Evolutionary conservation across 768 basidiomycete genomes (phyloP), one percentile per base, ranked within the genome.

Genomic region (Cantharellus anzutake): DNA sequence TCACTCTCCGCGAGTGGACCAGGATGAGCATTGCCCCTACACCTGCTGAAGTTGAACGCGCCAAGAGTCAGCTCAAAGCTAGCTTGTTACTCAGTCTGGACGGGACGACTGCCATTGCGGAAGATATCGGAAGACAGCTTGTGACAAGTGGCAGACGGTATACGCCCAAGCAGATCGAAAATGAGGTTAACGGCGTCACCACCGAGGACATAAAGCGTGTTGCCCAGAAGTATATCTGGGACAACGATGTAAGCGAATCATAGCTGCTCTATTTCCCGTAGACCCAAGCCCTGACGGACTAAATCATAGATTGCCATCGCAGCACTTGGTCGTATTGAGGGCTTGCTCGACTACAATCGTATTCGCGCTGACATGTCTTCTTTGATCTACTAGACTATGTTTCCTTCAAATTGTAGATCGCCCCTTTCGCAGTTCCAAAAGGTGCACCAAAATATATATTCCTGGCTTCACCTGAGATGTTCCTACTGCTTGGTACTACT

Each of bases 11-110:
- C 71, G 93, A 96, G 74, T 97, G 92, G 93, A 83, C 88, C 16
- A 79, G 94, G 63, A 92, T 98, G 90, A 86, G 85, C 63, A 81
- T 88, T 62, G 78, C 80, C 7, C 92, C 93, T 3, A 83, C 84
- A 2, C 75, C 79, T 41, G 78, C 80, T 41, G 92, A 94, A 73
- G 91, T 97, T 63, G 93, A 97, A 78, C 81, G 96, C 53, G 92
- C 94, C 57, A 99, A 99, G 80, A 91, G 86, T 68, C 96, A 98
- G 74, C 82, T 98, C 65, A 99, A 98, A 78, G 93, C 94, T 58
- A 85, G 83, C 60, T 74, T 98, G 64, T 75, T 99, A 50, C 80
- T 99, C 56, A 77, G 83, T 61, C 75, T 98, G 50, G 96, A 98
- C 66, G 96, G 96, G n/a, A 86, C 90, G 16, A 97, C 92, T 40